Evolutionary conservation across 176 grass and related monocot genomes (phyloP).

Genomic region (Cenchrus americanus): DNA sequence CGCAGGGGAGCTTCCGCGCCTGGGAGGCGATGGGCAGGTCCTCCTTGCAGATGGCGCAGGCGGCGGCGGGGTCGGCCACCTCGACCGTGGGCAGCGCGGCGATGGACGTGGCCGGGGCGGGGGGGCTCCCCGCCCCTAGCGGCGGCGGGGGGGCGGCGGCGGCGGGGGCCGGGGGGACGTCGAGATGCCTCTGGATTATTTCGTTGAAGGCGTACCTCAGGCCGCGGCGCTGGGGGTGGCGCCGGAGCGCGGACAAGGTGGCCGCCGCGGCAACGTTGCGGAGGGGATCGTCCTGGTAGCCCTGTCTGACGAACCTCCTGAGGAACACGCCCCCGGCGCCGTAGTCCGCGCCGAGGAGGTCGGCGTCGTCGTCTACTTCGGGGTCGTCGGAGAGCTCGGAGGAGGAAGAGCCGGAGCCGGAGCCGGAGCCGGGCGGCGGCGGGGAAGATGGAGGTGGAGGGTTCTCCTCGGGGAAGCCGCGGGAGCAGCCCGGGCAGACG

Average conservation of each 20-base stretch:
- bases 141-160: too few relatives aligned
- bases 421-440: slow-evolving; percentile 44
- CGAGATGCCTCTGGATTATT: neutral
- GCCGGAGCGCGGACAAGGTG: slow-evolving; percentile 34
- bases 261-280: slow-evolving; percentile 21
- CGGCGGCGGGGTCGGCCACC: slow-evolving; percentile 51
- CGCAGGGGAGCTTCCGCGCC: slow-evolving; percentile 71
- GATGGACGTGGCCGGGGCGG: slow-evolving; percentile 61
- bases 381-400: slow-evolving; percentile 30
- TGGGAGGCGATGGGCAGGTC: slow-evolving; percentile 57
- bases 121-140: slow-evolving; percentile 41
- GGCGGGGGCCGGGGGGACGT: neutral
- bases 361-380: slow-evolving; percentile 31
- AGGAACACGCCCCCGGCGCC: slow-evolving; percentile 36
- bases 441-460: too few relatives aligned
- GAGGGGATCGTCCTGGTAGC: slow-evolving; percentile 38
- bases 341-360: slow-evolving; percentile 25
- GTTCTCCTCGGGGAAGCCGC: too few relatives aligned
- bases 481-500: slow-evolving; percentile 50
- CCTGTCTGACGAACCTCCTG: slow-evolving; percentile 41
- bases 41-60: slow-evolving; percentile 85
- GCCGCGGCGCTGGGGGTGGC: neutral
- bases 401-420: slow-evolving; percentile 45
- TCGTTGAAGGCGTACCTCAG: neutral
- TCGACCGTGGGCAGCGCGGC: slow-evolving; percentile 66